These are phyloP conservation scores for Nothophytophthora sp. DNA, from an alignment of 352 stramenopile genomes.

Conservation along the genomic window DNA sequence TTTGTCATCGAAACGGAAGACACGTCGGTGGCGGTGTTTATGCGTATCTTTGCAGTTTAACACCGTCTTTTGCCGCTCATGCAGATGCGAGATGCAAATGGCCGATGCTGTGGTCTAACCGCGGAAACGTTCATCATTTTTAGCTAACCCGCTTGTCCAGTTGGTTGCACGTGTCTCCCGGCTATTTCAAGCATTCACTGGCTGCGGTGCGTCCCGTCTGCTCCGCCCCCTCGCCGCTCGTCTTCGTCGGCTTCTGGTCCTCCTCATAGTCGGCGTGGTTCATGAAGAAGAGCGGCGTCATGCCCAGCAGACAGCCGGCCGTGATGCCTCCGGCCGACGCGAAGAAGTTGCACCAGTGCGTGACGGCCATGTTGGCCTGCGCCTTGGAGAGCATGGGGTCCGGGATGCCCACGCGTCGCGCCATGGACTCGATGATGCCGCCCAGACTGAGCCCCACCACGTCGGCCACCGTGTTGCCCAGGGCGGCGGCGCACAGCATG, in stretches of 20 bases:
- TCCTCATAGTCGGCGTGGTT: conserved; percentile 69
- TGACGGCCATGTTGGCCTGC: conserved; percentile 76
- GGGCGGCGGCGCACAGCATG: conserved; percentile 93
- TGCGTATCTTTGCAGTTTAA: conserved; percentile 23
- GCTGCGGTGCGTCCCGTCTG: too few species aligned
- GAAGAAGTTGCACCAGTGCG: conserved; percentile 75
- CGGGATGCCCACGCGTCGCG: conserved; percentile 61
- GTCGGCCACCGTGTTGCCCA: conserved; percentile 96
- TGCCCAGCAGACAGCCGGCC: conserved; percentile 88
- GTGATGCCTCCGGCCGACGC: conserved; percentile 85
- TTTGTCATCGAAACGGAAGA: too few species aligned
- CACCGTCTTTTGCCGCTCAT: neutral
- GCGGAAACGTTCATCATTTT: too few species aligned
- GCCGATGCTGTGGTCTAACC: neutral
- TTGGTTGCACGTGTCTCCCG: too few species aligned
- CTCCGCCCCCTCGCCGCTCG: too few species aligned
- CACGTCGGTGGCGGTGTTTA: too few species aligned
- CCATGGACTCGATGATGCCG: conserved; percentile 88
- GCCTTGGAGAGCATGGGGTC: conserved; percentile 77
- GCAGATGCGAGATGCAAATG: neutral
- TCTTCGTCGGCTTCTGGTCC: conserved; percentile 42
- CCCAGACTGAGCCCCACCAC: conserved; percentile 93
- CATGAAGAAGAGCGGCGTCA: conserved; percentile 91
- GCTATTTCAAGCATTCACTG: too few species aligned
- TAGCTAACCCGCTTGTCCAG: too few species aligned